phyloP scores from a whole-genome alignment of 208 protist species.

The Leishmania major region DNA sequence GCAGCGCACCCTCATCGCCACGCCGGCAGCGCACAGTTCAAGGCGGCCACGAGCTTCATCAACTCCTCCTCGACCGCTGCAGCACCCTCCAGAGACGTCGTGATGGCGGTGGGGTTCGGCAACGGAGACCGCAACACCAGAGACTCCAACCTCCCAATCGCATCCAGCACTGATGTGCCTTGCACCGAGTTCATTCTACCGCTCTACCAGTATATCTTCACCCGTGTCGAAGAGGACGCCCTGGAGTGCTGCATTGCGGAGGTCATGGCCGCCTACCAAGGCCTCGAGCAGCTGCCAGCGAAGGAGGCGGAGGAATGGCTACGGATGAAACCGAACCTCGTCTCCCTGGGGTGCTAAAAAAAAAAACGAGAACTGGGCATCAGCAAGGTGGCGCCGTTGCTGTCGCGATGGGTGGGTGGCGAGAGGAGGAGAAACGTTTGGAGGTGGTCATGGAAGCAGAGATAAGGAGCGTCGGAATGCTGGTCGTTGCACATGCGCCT shows the following conservation, averaged over 20 bases:
- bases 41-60: neutral
- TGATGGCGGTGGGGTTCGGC: neutral
- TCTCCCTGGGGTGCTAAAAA: neutral
- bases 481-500: neutral
- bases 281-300: conserved; percentile 27
- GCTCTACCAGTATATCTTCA: conserved; percentile 56
- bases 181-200: conserved; percentile 33
- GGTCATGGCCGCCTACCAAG: conserved; percentile 42
- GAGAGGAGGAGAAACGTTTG: neutral
- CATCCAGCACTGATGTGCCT: neutral
- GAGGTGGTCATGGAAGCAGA: neutral
- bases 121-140: neutral
- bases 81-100: neutral
- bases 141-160: neutral
- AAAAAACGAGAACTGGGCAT: neutral
- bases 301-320: conserved; percentile 29
- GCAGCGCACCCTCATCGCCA: neutral
- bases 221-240: conserved; percentile 39
- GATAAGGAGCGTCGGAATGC: neutral
- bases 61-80: neutral
- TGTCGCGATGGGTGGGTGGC: neutral
- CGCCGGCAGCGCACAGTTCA: neutral
- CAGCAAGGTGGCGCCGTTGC: neutral
- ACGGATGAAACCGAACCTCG: neutral
- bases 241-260: conserved; percentile 56